These are phyloP conservation scores for Pedinophyceae sp. DNA, from an alignment of 139 green algal species.

Conservation along the genomic window DNA sequence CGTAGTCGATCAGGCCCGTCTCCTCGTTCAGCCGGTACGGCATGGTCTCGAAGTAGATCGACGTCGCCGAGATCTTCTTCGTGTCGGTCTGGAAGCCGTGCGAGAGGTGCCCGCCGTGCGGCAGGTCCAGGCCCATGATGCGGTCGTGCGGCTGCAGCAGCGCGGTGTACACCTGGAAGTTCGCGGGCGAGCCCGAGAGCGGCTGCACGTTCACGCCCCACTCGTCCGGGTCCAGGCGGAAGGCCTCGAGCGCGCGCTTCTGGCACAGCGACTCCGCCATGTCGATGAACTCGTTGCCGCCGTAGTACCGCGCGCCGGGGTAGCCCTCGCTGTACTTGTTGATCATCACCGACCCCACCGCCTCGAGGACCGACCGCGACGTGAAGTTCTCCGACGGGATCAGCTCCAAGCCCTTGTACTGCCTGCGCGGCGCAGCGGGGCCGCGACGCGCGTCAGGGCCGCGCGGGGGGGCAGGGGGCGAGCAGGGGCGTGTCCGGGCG, in stretches of 20 bases:
- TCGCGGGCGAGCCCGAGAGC: slow-evolving; percentile 86
- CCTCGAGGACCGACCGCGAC: slow-evolving; percentile 82
- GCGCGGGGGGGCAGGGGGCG: neutral
- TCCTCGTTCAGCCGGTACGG: slow-evolving; percentile 88
- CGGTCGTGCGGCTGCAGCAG: slow-evolving; percentile 92
- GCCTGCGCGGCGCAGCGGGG: neutral
- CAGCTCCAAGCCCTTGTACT: slow-evolving; percentile 77
- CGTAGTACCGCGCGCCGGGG: slow-evolving; percentile 82
- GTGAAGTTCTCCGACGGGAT: slow-evolving; percentile 98
- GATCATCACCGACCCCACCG: slow-evolving; percentile 91
- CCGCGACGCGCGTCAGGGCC: neutral
- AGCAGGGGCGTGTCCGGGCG: neutral
- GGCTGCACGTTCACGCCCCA: slow-evolving; percentile 96
- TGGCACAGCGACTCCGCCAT: slow-evolving; percentile 48
- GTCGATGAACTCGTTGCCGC: slow-evolving; percentile 98
- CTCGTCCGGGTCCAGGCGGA: slow-evolving; percentile 67
- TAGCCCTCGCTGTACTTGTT: slow-evolving; percentile 98
- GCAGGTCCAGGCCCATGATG: slow-evolving; percentile 97
- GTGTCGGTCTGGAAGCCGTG: slow-evolving; percentile 94
- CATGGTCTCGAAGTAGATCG: slow-evolving; percentile 96
- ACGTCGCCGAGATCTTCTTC: slow-evolving; percentile 94
- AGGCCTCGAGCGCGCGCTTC: slow-evolving; percentile 75
- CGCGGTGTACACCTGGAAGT: slow-evolving; percentile 97
- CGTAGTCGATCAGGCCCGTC: slow-evolving; percentile 93
- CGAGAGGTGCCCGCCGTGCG: slow-evolving; percentile 89